Base-by-base conservation (phyloP, 1,284 basidiomycete species). In the Kwoniella shivajii region DNA sequence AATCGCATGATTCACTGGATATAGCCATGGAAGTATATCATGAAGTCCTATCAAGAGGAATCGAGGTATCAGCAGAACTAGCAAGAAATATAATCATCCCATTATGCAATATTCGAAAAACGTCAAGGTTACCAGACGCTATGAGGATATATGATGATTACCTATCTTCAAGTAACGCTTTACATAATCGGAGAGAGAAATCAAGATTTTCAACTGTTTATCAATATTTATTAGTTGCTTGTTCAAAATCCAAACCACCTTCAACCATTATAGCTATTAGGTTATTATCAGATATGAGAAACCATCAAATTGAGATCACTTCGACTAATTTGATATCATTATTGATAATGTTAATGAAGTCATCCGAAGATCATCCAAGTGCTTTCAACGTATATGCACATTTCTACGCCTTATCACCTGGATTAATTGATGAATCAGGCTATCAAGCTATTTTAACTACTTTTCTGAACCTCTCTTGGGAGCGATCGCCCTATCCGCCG, bases 371-470 rank as follows among this genome's bases (percentile, higher is more conserved):
- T 48, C 82, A 85, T 48, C 76, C 81, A 10, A 83, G 84, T 13
- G 88, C 89, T 0, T 83, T 86, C 61, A 78, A 83, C 6, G 78
- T 83, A 1, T 93, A 92, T 55, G 79, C 80, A 26, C 63, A 73
- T 76, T 57, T 80, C 64, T 67, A 77, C 60, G 61, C 73, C 46
- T 38, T 79, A 67, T 57, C 75, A 74, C 50, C 79, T 76, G 72
- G 71, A 14, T 66, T 78, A 3, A 76, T 91, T 39, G 82, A 85
- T 56, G 80, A 82, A 50, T 77, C 80, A 45, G 85, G 84, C 10
- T 89, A 84, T 71, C 73, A 78, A 16, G 79, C 81, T 29, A 83
- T 92, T 53, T 80, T 92, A 46, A 78, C 83, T 56, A 81, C 82
- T 0, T 88, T 89, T 65, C 83, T 84, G 71, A 78, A 79, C 20